These are phyloP conservation scores for Globisporangium echinulatum DNA, from an alignment of 352 stramenopile genomes.

Conservation along the genomic window DNA sequence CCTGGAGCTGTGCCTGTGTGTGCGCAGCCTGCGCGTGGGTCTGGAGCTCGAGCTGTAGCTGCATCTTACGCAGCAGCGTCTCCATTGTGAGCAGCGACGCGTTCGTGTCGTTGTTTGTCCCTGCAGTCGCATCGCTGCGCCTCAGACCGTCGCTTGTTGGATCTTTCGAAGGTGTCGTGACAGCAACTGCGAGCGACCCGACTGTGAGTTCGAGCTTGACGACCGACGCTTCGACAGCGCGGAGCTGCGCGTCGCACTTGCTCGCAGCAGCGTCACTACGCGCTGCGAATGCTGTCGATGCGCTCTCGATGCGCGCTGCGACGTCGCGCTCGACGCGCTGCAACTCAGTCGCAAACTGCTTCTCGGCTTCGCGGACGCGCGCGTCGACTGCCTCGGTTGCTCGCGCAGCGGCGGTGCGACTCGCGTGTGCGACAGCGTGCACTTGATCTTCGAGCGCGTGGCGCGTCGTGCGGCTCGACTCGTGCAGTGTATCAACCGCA, in stretches of 20 bases:
- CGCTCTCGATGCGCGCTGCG: background rate
- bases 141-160: background rate
- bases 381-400: conserved; percentile 24
- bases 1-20: conserved; percentile 18
- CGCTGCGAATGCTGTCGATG: conserved; percentile 5
- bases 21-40: conserved; percentile 21
- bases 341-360: conserved; percentile 11
- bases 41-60: conserved; percentile 55
- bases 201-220: background rate
- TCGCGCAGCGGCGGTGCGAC: conserved; percentile 23
- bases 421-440: conserved; percentile 31
- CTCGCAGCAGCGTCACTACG: conserved; percentile 1
- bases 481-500: conserved; percentile 25
- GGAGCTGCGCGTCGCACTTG: background rate
- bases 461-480: conserved; percentile 35
- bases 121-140: background rate
- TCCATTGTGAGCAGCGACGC: conserved; percentile 44
- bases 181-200: background rate
- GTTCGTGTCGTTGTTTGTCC: conserved; percentile 12
- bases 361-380: conserved; percentile 27
- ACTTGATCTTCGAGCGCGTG: conserved; percentile 47
- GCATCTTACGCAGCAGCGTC: conserved; percentile 51
- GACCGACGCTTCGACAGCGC: conserved; percentile 2
- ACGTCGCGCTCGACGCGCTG: conserved; percentile 14
- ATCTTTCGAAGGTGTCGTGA: background rate